A percentile compares a stretch with the other conserved stretches of the same genome.
These are phyloP conservation scores for Lantana camara DNA, from an alignment of 257 asterid species.

Conservation along the genomic window DNA sequence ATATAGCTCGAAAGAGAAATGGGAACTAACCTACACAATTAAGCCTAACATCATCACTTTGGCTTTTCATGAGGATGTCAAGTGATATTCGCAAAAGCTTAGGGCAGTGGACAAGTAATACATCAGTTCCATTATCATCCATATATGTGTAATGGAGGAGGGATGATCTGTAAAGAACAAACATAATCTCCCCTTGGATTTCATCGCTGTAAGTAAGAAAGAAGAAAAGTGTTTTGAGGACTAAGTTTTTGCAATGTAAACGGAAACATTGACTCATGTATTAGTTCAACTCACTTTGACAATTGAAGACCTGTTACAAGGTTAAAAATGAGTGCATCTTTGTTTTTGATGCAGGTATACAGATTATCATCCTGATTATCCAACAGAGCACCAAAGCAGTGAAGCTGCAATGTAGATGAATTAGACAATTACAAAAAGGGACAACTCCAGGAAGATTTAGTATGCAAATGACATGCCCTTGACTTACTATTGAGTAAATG, in stretches of 20 bases:
- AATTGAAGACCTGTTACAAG: conserved; percentile 85
- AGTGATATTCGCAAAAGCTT: conserved; percentile 69
- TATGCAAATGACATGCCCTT: conserved; percentile 14
- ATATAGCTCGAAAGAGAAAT: conserved; percentile 12
- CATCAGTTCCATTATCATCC: conserved; percentile 49
- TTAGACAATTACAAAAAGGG: conserved; percentile 18
- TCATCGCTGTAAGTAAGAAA: conserved; percentile 64
- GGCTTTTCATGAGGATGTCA: conserved; percentile 80
- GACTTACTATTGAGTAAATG: conserved; percentile 15
- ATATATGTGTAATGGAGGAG: conserved; percentile 50
- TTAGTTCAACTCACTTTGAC: conserved; percentile 63
- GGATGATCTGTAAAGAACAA: conserved; percentile 67
- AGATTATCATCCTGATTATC: conserved; percentile 55
- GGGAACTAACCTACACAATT: conserved; percentile 74
- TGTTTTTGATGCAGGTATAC: conserved; percentile 54
- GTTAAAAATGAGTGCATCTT: conserved; percentile 68
- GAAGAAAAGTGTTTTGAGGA: conserved; percentile 22
- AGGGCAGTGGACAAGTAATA: conserved; percentile 53
- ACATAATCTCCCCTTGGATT: conserved; percentile 90
- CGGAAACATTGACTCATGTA: conserved; percentile 4
- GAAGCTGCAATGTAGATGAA: conserved; percentile 64
- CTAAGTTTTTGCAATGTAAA: conserved; percentile 16
- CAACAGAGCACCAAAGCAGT: conserved; percentile 88
- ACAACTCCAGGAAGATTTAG: conserved; percentile 5
- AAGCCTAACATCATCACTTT: conserved; percentile 83